Conservation (phyloP, 2,329 filamentous ascomycete genomes). For the Pestalotiopsis fici region DNA sequence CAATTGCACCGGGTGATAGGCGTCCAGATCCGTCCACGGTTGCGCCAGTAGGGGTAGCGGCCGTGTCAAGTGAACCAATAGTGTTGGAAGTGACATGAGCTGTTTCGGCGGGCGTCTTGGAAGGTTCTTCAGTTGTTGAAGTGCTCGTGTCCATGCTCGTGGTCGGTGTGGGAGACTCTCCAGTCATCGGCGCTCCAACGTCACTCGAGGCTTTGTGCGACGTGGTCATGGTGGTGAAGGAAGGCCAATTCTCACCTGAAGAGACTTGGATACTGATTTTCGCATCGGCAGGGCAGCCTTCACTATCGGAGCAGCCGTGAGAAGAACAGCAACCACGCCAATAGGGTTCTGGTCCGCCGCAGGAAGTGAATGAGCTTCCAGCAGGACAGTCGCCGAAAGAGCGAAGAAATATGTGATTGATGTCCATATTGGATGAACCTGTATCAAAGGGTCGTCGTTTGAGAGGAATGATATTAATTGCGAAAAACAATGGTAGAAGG, state of each 20-base stretch:
- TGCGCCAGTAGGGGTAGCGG: conserved; percentile 1
- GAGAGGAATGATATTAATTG: no score
- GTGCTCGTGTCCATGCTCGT: not conserved
- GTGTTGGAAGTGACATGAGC: not conserved
- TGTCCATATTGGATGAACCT: not conserved
- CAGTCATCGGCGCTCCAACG: not conserved
- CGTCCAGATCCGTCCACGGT: not conserved
- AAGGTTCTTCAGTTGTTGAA: not conserved
- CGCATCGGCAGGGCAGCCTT: not conserved
- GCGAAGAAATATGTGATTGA: not conserved
- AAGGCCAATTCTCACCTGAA: not conserved
- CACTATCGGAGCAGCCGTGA: not conserved
- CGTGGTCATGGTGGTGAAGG: not conserved
- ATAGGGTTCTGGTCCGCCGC: not conserved
- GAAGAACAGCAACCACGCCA: not conserved
- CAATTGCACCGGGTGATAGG: conserved; percentile 12
- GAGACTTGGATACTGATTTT: not conserved
- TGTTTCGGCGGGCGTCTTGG: not conserved
- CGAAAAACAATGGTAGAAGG: no score
- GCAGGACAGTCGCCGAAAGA: not conserved
- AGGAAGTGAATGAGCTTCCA: not conserved
- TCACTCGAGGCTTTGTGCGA: not conserved
- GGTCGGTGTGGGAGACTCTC: not conserved
- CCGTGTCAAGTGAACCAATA: not conserved
- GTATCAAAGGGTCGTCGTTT: no score